Conservation (phyloP, 129 eudicot genomes). For the Saussurea involucrata region DNA sequence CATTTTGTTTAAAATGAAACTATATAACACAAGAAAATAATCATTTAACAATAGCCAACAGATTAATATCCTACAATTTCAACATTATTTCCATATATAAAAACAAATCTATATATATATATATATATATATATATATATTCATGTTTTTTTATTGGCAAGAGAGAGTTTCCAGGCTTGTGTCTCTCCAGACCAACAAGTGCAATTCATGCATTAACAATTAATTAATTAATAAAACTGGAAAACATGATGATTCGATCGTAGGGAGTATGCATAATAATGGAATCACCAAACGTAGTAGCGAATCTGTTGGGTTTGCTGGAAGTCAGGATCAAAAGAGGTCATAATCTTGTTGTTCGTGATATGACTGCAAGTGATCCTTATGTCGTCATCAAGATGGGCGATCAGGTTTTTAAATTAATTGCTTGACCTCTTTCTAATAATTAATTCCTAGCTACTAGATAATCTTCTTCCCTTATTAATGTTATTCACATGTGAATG, state of each 20-base stretch:
- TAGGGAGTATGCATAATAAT: neutral
- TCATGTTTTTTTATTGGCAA: constrained; percentile 10
- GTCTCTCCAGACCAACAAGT: constrained; percentile 19
- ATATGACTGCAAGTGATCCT: constrained; percentile 71
- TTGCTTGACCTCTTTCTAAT: no score
- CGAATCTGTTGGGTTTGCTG: constrained; percentile 55
- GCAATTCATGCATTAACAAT: constrained; percentile 1
- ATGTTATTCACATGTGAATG: neutral
- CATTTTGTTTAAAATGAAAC: no score
- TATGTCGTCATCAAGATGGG: constrained; percentile 73
- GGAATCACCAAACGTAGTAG: constrained; percentile 30
- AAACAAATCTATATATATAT: no score
- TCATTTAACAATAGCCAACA: no score
- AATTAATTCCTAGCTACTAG: no score
- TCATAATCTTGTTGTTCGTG: constrained; percentile 71
- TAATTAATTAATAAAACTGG: neutral
- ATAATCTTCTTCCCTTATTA: neutral
- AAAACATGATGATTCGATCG: neutral
- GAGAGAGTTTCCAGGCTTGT: constrained; percentile 19
- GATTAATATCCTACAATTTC: no score
- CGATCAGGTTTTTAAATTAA: constrained; percentile 41
- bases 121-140: no score
- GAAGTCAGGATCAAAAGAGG: constrained; percentile 59
- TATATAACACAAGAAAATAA: no score
- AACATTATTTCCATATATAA: no score